Evolutionary conservation across 2,329 filamentous ascomycete species (phyloP).

Genomic region (Fusarium incarnatum): DNA sequence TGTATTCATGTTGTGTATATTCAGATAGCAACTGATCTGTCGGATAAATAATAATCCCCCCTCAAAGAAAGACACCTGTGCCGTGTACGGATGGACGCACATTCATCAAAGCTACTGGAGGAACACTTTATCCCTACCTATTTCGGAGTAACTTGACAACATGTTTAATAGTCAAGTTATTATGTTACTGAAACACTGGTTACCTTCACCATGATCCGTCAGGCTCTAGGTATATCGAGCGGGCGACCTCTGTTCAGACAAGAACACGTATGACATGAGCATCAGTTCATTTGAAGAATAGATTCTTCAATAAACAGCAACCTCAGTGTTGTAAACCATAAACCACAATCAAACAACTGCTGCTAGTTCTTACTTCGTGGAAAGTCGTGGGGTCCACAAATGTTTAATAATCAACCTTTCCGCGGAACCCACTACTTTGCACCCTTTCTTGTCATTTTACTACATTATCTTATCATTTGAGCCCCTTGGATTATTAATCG

Average conservation of each 20-base stretch:
- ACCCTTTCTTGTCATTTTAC: neutral
- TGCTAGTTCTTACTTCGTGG: too few relatives aligned
- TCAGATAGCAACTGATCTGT: neutral
- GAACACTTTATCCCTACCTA: neutral
- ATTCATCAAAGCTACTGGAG: neutral
- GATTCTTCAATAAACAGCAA: too few relatives aligned
- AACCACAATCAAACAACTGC: too few relatives aligned
- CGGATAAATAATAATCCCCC: neutral
- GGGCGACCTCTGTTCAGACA: neutral
- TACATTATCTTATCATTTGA: neutral
- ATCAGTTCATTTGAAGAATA: neutral
- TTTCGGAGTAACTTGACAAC: neutral
- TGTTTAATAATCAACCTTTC: neutral
- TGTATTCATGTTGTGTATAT: too few relatives aligned
- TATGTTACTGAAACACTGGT: neutral
- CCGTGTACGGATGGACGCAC: neutral
- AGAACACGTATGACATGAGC: neutral
- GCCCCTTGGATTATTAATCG: neutral
- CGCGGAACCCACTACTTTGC: neutral
- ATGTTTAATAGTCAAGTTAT: neutral
- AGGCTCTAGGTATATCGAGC: neutral
- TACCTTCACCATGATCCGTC: neutral
- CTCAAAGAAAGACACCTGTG: neutral
- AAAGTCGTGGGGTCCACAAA: neutral
- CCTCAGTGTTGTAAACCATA: too few relatives aligned